Base-by-base conservation (phyloP, 2,329 filamentous ascomycete genomes). In the Graphilbum fragrans region DNA sequence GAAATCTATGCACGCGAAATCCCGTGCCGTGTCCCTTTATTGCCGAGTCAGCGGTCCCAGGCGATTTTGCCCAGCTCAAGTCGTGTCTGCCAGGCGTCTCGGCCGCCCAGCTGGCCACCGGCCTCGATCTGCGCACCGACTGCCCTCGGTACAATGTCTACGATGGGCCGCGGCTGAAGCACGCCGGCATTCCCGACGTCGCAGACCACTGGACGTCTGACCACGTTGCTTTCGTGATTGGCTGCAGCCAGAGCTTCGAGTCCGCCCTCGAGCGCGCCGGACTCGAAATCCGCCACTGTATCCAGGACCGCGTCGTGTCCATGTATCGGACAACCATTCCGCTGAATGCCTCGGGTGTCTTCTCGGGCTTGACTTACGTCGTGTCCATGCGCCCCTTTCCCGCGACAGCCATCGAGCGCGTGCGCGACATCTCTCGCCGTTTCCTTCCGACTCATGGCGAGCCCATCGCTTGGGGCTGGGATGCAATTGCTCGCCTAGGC, bases 161-260 rank as follows among this genome's bases (percentile, higher is more conserved):
- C 54, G 47, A 59, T n/a, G 55, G 72, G 43, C 65, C 65, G 2
- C 56, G 57, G 35, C 57, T 70, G 2, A 48, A 56, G 18, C 56
- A 58, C 27, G 41, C 49, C 2, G 62, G 74, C 50, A 61, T 80
- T 25, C 38, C 50, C 2, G 63, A 75, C 50, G 60, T 82, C 16
- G 49, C 56, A 1, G 50, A 57, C 2, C 55, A 73, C 33, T 82
- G 77, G 77, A 67, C 64, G 0, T 52, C 61, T 5, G 66, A 77
- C 47, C 73, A 82, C 48, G 68, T 77, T 20, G 77, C 65, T 0
- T 82, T 78, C 51, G 54, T 81, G 35, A 70, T 82, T 46, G 77
- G 76, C 9, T 82, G 77, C 52, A 75, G 69, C 1, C 81, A 71
- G 61, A 74, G 67, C 49, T 82, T 82, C 52, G 77, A 81, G 54